Percentiles rank a stretch among this genome's conserved stretches.
Conservation (phyloP, 2,329 filamentous ascomycete species). For the Nothomitra cinnamomea region DNA sequence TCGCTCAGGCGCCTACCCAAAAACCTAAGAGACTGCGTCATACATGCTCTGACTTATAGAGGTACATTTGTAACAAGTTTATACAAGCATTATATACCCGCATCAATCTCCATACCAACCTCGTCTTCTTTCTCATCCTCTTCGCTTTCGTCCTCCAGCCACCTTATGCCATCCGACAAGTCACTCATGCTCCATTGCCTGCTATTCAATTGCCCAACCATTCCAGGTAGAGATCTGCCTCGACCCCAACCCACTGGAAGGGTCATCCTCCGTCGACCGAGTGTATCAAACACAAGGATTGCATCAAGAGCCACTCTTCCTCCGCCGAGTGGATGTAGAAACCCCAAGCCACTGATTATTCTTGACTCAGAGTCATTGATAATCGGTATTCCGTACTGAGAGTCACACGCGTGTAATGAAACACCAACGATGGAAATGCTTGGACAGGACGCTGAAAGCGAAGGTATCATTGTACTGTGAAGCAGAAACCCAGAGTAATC, state of each 20-base stretch:
- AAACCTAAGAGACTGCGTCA: no score
- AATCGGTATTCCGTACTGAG: constrained; percentile 2
- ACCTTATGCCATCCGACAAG: background rate
- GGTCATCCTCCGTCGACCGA: constrained; percentile 22
- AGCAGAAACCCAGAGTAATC: background rate
- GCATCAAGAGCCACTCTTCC: constrained; percentile 26
- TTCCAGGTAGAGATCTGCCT: background rate
- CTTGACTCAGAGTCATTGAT: constrained; percentile 17
- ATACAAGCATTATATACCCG: background rate
- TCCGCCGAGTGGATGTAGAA: constrained; percentile 28
- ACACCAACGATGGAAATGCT: background rate
- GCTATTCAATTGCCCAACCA: background rate
- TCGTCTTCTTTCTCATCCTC: background rate
- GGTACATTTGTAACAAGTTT: no score
- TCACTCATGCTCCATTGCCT: background rate
- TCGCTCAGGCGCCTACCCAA: no score
- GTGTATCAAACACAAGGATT: constrained; percentile 25
- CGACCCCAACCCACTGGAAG: constrained; percentile 28
- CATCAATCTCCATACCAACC: background rate
- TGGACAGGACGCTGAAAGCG: background rate
- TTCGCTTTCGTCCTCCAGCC: background rate
- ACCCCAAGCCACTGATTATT: constrained; percentile 16
- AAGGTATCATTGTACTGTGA: constrained; percentile 5
- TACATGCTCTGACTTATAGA: no score
- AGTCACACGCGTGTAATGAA: background rate